Percentiles rank a stretch among this genome's conserved stretches.
phyloP scores from a whole-genome alignment of 2,329 filamentous ascomycete species.

The Ceratocystis colombiana region DNA sequence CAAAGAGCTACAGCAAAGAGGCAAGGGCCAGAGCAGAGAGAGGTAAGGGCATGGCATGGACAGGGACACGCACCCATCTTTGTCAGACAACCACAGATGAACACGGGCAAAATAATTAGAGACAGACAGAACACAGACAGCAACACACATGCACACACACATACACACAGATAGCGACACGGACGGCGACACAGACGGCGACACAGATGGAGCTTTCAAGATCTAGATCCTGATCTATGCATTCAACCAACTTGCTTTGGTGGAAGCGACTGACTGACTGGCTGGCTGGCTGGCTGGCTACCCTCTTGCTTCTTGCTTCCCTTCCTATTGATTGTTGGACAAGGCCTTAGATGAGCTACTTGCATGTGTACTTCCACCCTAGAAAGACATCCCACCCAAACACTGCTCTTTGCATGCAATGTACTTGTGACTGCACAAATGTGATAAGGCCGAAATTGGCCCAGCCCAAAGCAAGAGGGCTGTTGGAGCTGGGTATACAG shows the following conservation, averaged over 20 bases:
- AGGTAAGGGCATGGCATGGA: not conserved
- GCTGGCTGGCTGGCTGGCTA: no score
- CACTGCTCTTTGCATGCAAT: not conserved
- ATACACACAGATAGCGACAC: not conserved
- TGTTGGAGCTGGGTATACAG: not conserved
- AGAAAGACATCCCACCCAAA: no score
- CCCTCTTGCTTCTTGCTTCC: no score
- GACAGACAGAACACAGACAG: not conserved
- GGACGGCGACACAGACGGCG: not conserved
- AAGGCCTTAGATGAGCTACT: no score
- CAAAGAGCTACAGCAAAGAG: not conserved
- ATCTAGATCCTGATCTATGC: slow-evolving; percentile 2
- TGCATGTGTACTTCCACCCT: no score
- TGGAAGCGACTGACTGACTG: not conserved
- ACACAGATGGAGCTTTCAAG: not conserved
- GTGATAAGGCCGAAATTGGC: slow-evolving; percentile 6
- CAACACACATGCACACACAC: not conserved
- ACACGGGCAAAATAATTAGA: not conserved
- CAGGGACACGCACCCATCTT: not conserved
- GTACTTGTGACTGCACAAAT: not conserved
- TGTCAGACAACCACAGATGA: not conserved
- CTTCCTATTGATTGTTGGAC: no score
- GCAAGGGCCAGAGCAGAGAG: not conserved
- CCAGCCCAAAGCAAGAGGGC: not conserved
- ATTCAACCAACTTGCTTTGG: not conserved